Evolutionary conservation across 345 rosid genomes (phyloP), one percentile per base, ranked within the genome.

Genomic region (Reutealis trisperma): DNA sequence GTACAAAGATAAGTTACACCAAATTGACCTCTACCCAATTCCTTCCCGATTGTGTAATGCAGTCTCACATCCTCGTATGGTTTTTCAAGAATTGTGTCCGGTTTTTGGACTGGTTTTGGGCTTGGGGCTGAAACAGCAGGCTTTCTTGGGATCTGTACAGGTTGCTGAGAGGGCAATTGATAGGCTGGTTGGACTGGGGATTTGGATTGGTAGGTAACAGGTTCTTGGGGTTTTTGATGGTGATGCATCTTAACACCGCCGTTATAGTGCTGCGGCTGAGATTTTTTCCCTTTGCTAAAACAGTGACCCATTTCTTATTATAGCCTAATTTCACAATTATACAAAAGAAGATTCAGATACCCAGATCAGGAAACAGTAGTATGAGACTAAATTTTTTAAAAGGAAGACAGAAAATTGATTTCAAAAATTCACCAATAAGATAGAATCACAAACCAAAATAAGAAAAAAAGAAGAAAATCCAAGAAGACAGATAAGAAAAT

Each of bases 301-400:
- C 97, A 88, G 66, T 77, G 52, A 62, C 97, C 97, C 94, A 92
- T 92, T 63, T 65, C 70, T 52, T 61, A 42, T 30, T 62, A 41
- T 12, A 34, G 13, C 44, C 41, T 32, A 70, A 47, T 67, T 70
- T 4, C n/a, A 71, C 32, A 77, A 30, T 67, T 77, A 21, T 34
- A 16, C 44, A 15, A 21, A 41, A 11, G 5, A 22, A 24, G 22
- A 61, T 75, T 77, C 72, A 49, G 81, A n/a, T 49, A 37, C 65
- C 62, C 68, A 67, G 73, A 73, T 67, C 73, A 79, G 61, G 63
- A 54, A 27, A 44, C 55, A 47, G 32, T 34, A 24, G 22, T 21
- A 22, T 37, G 32, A 34, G 4, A 59, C 11, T 55, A 24, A 24
- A 58, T 41, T 0, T 72, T 59, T 3, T 30, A 41, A 34, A 11